Conservation (phyloP, 2,329 filamentous ascomycete genomes). For the Aspergillus tanneri region DNA sequence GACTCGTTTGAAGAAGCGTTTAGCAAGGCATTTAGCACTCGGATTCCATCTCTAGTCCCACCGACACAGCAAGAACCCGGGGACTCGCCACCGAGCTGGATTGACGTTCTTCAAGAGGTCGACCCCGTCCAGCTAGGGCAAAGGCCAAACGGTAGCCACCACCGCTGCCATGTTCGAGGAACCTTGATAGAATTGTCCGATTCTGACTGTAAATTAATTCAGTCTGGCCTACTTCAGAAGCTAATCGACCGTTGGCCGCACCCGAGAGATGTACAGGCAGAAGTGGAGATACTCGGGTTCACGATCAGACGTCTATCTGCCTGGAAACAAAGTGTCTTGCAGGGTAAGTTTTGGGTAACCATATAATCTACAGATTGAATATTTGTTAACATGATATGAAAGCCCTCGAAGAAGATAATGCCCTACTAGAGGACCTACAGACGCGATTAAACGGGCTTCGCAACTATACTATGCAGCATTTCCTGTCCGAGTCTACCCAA, state of each 20-base stretch:
- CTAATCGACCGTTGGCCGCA: neutral
- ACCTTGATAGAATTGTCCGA: neutral
- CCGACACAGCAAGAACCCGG: no score
- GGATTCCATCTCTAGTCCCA: neutral
- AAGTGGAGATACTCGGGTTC: neutral
- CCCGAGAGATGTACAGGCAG: neutral
- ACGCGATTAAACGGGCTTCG: neutral
- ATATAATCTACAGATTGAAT: neutral
- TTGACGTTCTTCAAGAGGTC: neutral
- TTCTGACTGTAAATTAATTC: neutral
- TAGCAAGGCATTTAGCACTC: slow-evolving; percentile 1
- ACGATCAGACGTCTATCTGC: neutral
- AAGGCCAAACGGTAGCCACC: neutral
- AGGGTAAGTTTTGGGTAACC: neutral
- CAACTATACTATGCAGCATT: neutral
- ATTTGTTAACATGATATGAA: neutral
- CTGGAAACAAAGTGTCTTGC: neutral
- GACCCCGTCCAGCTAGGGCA: neutral
- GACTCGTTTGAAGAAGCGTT: neutral
- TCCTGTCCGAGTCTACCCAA: neutral
- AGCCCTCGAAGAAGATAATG: neutral
- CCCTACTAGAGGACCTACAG: neutral
- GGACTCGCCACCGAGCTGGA: neutral
- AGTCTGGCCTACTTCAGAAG: neutral
- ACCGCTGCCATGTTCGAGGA: neutral